phyloP scores from a whole-genome alignment of 1,284 basidiomycete species.

The Cutaneotrichosporon dermatis region DNA sequence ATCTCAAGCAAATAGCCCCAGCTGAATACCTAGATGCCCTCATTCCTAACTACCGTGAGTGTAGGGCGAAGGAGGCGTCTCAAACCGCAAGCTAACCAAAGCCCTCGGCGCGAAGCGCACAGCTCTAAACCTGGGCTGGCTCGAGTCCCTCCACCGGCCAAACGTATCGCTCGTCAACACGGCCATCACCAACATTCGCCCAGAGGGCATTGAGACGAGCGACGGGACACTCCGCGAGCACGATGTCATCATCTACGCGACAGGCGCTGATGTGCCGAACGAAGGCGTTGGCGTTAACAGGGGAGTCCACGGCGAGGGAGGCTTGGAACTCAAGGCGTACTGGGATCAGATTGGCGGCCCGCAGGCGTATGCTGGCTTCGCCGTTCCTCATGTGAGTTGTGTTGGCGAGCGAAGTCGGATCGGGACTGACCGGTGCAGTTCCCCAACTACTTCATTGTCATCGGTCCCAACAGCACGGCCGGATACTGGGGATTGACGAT shows the following conservation, averaged over 20 bases:
- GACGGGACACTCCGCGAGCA: constrained; percentile 20
- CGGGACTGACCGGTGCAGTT: constrained; percentile 10
- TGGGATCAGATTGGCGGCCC: constrained; percentile 28
- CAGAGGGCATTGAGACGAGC: constrained; percentile 8
- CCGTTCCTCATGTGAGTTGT: constrained; percentile 20
- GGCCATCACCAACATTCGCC: not conserved
- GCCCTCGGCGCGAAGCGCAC: constrained; percentile 14
- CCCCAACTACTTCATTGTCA: constrained; percentile 26
- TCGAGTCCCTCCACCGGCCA: constrained; percentile 8
- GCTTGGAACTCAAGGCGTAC: constrained; percentile 21
- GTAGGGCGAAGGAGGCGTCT: not conserved
- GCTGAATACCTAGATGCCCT: constrained; percentile 11
- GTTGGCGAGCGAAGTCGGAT: too few species aligned
- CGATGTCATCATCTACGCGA: constrained; percentile 19
- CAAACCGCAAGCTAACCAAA: not conserved
- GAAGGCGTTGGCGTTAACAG: constrained; percentile 33
- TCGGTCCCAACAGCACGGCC: constrained; percentile 25
- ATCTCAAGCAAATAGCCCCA: constrained; percentile 10
- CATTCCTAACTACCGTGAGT: constrained; percentile 10
- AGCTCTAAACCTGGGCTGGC: constrained; percentile 12
- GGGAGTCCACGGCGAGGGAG: constrained; percentile 25
- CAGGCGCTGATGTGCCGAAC: constrained; percentile 29
- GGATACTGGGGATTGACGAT: constrained; percentile 26
- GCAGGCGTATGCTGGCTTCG: constrained; percentile 27
- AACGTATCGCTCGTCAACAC: constrained; percentile 14